These are phyloP conservation scores for Cubamyces lactineus DNA, from an alignment of 768 basidiomycete genomes.

Conservation along the genomic window DNA sequence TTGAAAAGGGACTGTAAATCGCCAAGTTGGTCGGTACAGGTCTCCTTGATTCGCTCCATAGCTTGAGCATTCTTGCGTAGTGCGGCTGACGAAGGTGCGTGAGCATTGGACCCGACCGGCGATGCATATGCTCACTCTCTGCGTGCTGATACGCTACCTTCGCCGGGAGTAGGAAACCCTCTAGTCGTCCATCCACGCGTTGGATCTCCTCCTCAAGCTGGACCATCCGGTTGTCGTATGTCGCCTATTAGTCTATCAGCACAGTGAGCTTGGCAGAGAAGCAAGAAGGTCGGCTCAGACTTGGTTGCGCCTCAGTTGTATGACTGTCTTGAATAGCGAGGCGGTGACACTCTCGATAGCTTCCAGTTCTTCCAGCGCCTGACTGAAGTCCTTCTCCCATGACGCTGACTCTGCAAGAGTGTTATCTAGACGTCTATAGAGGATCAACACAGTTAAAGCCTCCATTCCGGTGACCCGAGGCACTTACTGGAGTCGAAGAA, in stretches of 20 bases:
- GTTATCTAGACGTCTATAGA: background rate
- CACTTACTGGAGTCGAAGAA: no score
- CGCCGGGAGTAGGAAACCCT: no score
- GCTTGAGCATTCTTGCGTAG: background rate
- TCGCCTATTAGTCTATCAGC: no score
- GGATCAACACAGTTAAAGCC: background rate
- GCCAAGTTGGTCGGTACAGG: background rate
- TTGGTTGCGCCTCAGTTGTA: background rate
- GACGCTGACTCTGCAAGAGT: background rate
- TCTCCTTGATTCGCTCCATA: background rate
- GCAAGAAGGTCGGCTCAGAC: no score
- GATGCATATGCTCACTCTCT: no score
- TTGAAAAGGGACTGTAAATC: background rate
- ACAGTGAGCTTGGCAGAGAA: no score
- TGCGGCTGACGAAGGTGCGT: background rate
- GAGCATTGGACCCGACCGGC: no score
- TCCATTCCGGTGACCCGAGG: no score
- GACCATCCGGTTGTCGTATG: no score
- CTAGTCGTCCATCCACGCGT: no score
- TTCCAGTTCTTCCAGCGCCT: background rate
- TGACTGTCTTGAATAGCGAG: background rate
- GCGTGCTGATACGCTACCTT: no score
- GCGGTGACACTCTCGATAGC: background rate
- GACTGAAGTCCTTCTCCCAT: background rate
- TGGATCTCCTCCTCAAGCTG: no score